Conservation (phyloP, 306 rosid species). For the Trichosanthes cucumerina region DNA sequence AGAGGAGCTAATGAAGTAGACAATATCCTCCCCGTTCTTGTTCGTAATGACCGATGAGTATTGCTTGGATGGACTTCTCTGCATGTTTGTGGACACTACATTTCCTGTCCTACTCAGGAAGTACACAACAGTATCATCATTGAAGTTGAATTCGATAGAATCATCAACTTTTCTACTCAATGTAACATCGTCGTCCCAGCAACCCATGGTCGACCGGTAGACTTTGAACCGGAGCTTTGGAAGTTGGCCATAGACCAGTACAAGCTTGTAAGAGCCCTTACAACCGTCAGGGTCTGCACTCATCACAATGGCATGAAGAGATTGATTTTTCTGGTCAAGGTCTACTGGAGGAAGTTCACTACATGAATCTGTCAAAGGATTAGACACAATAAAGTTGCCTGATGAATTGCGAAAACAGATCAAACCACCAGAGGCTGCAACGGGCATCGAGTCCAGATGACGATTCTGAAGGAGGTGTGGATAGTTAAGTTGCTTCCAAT, state of each 20-base stretch:
- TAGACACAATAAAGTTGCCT: slow-evolving; percentile 49
- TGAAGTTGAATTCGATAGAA: slow-evolving; percentile 34
- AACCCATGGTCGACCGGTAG: slow-evolving; percentile 38
- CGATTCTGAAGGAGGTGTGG: slow-evolving; percentile 32
- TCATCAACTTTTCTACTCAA: slow-evolving; percentile 35
- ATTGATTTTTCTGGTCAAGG: slow-evolving; percentile 19
- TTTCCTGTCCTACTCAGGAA: slow-evolving; percentile 82
- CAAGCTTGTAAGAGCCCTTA: slow-evolving; percentile 41
- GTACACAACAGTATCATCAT: slow-evolving; percentile 67
- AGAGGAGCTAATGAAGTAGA: slow-evolving; percentile 65
- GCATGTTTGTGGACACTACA: slow-evolving; percentile 81
- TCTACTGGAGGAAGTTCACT: slow-evolving; percentile 49
- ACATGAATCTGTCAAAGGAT: slow-evolving; percentile 58
- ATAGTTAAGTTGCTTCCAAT: slow-evolving; percentile 59
- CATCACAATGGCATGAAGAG: slow-evolving; percentile 83
- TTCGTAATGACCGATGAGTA: slow-evolving; percentile 63
- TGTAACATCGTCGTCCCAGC: slow-evolving; percentile 54
- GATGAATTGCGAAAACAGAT: slow-evolving; percentile 54
- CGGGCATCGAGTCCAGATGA: slow-evolving; percentile 53
- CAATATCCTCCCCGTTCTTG: slow-evolving; percentile 42
- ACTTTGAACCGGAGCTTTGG: slow-evolving; percentile 47
- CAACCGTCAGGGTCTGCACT: slow-evolving; percentile 18
- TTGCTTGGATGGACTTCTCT: slow-evolving; percentile 87
- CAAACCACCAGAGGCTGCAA: slow-evolving; percentile 80
- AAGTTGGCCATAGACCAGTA: slow-evolving; percentile 62